These are phyloP conservation scores for Voacanga thouarsii DNA, from an alignment of 257 asterid genomes.

Conservation along the genomic window DNA sequence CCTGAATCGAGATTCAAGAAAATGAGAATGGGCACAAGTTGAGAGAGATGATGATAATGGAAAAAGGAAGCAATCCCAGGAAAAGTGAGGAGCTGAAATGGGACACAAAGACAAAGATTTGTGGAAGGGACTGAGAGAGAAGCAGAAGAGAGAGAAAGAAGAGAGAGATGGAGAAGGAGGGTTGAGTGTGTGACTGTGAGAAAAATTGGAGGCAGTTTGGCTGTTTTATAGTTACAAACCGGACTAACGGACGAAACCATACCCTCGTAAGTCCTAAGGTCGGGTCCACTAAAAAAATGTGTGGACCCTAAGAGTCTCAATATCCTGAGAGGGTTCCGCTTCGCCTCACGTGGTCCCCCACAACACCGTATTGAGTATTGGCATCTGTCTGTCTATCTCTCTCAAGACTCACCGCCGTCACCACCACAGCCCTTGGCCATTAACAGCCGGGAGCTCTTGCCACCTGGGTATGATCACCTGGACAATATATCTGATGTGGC, in stretches of 20 bases:
- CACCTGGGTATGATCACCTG: slow-evolving; percentile 31
- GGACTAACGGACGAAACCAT: slow-evolving; percentile 42
- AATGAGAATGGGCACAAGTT: slow-evolving; percentile 11
- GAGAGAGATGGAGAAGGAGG: slow-evolving; percentile 15
- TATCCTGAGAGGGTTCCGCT: slow-evolving; percentile 34
- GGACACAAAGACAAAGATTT: slow-evolving; percentile 12
- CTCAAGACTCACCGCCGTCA: slow-evolving; percentile 32
- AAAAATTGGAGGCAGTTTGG: slow-evolving; percentile 42
- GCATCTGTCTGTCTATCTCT: background rate
- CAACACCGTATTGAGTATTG: slow-evolving; percentile 18
- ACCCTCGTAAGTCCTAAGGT: slow-evolving; percentile 16
- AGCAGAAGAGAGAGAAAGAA: background rate
- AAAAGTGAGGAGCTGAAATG: background rate
- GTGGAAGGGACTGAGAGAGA: background rate
- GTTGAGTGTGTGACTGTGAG: slow-evolving; percentile 25
- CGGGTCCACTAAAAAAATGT: slow-evolving; percentile 28
- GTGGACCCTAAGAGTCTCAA: slow-evolving; percentile 16
- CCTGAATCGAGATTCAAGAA: background rate
- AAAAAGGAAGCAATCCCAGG: slow-evolving; percentile 5
- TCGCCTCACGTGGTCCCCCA: slow-evolving; percentile 34
- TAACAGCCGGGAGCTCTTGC: slow-evolving; percentile 28
- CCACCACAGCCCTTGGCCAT: slow-evolving; percentile 18
- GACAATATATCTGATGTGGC: slow-evolving; percentile 26
- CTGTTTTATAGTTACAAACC: slow-evolving; percentile 54
- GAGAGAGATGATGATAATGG: slow-evolving; percentile 7